Evolutionary conservation across 768 basidiomycete genomes (phyloP).

Genomic region (Gymnopilus junonius): DNA sequence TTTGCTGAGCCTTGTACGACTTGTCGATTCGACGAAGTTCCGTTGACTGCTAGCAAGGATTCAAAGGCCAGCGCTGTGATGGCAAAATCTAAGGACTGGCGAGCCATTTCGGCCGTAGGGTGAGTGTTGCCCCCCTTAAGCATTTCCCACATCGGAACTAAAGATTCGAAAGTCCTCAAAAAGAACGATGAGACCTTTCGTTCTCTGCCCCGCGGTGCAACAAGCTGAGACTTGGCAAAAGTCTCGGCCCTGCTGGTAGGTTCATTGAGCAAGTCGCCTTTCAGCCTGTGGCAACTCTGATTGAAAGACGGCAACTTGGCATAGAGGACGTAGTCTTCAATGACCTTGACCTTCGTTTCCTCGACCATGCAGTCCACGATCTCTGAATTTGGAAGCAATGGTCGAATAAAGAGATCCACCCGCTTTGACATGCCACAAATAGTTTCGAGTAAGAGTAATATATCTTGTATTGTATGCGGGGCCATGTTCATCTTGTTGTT

Average conservation of each 20-base stretch:
- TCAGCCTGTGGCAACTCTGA: background rate
- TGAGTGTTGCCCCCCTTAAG: constrained; percentile 33
- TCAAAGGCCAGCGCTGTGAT: constrained; percentile 73
- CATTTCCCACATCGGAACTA: constrained; percentile 52
- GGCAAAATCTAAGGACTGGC: constrained; percentile 71
- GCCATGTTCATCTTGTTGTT: constrained; percentile 49
- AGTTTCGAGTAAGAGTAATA: constrained; percentile 64
- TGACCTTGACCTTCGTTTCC: constrained; percentile 56
- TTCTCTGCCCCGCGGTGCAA: constrained; percentile 61
- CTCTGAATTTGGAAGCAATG: constrained; percentile 70
- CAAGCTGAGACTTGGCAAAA: constrained; percentile 31
- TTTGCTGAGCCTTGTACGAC: constrained; percentile 70
- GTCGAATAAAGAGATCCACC: constrained; percentile 48
- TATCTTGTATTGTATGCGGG: constrained; percentile 59
- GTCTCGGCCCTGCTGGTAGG: background rate
- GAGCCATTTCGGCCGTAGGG: constrained; percentile 64
- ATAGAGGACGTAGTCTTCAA: constrained; percentile 72
- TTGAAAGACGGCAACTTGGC: constrained; percentile 59
- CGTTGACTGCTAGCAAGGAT: constrained; percentile 65
- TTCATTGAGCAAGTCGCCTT: background rate
- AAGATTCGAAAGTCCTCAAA: constrained; percentile 59
- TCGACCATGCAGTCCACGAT: constrained; percentile 66
- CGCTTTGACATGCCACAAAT: constrained; percentile 61
- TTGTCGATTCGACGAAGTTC: constrained; percentile 59
- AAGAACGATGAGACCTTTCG: constrained; percentile 66